Conservation (phyloP, 2,329 filamentous ascomycete genomes). For the Pleurostoma richardsiae region DNA sequence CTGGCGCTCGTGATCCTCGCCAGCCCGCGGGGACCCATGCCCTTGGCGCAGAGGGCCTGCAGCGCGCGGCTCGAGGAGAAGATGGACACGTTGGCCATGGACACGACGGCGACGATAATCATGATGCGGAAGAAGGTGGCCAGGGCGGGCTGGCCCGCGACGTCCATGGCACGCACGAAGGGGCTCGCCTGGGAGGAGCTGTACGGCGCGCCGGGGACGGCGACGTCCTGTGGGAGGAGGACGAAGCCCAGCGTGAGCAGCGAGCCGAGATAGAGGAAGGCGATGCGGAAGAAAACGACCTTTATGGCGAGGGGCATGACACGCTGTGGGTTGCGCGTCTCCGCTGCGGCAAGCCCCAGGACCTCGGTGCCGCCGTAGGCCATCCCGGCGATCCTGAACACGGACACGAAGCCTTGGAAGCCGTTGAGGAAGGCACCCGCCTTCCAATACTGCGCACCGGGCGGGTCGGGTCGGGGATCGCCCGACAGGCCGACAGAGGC, state of each 20-base stretch:
- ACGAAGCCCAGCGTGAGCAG: slow-evolving; percentile 27
- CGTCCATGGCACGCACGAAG: slow-evolving; percentile 19
- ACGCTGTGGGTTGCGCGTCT: slow-evolving; percentile 29
- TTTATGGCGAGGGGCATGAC: slow-evolving; percentile 31
- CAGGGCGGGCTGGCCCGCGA: slow-evolving; percentile 18
- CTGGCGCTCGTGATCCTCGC: slow-evolving; percentile 14
- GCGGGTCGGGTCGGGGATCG: slow-evolving; percentile 17
- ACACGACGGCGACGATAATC: slow-evolving; percentile 26
- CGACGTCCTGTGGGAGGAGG: slow-evolving; percentile 19
- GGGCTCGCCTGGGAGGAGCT: slow-evolving; percentile 16
- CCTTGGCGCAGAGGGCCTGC: slow-evolving; percentile 25
- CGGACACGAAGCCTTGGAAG: slow-evolving; percentile 32
- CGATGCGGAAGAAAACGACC: slow-evolving; percentile 32
- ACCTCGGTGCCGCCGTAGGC: slow-evolving; percentile 40
- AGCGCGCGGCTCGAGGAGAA: slow-evolving; percentile 30
- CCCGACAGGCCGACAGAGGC: slow-evolving; percentile 41
- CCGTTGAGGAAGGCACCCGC: slow-evolving; percentile 37
- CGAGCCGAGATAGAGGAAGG: slow-evolving; percentile 30
- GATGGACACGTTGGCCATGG: slow-evolving; percentile 35
- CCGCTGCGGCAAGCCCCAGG: slow-evolving; percentile 36
- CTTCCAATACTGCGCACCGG: slow-evolving; percentile 44
- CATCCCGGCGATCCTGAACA: slow-evolving; percentile 38
- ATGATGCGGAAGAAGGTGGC: slow-evolving; percentile 27
- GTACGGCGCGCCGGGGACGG: slow-evolving; percentile 12
- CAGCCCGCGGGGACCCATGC: slow-evolving; percentile 24